Evolutionary conservation across 257 asterid species (phyloP), one percentile per base, ranked within the genome.

Genomic region (Nicotiana sylvestris): DNA sequence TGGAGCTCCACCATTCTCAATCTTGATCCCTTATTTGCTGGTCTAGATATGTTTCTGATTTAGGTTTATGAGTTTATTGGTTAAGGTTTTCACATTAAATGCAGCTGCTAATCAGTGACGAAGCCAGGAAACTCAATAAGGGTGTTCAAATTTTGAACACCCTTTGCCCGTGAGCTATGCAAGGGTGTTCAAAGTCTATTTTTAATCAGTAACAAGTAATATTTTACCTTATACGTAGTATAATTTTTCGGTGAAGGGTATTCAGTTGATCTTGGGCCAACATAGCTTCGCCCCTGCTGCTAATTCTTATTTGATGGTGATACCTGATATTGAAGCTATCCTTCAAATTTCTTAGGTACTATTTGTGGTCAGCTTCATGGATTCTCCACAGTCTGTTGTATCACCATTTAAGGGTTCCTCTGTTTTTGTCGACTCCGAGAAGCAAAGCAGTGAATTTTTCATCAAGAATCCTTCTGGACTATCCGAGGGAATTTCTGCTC

Each of bases 341-440:
- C 64, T 49, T 76, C 2, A 3, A 76, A 7, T 51, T 51, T 51
- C 16, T 1, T 0, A 76, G 80, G 80, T 76, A 27, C 29, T 74
- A 79, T 56, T 68, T 30, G 58, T 77, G 80, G 72, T 82, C 89
- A 64, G 66, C 87, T 82, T 88, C 85, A 96, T 96, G 99, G 98
- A 93, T 87, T 94, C 99, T 68, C 98, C 93, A 81, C 97, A 91
- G 69, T 96, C 98, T 25, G 93, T 92, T 69, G 95, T 93, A 70
- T 93, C 99, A 29, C 97, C 98, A 8, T 92, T 92, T 61, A 91
- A 93, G 90, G 85, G 87, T 85, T 81, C 97, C 70, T 33, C 91
- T 5, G 58, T 79, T 51, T 89, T 89, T 17, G 65, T 82, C 0
- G 97, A 92, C 21, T 83, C 94, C 1, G 96, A 92, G 85, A 95